Evolutionary conservation across 2,329 filamentous ascomycete genomes (phyloP), one percentile per base, ranked within the genome.

Genomic region (Raffaelea arxii): DNA sequence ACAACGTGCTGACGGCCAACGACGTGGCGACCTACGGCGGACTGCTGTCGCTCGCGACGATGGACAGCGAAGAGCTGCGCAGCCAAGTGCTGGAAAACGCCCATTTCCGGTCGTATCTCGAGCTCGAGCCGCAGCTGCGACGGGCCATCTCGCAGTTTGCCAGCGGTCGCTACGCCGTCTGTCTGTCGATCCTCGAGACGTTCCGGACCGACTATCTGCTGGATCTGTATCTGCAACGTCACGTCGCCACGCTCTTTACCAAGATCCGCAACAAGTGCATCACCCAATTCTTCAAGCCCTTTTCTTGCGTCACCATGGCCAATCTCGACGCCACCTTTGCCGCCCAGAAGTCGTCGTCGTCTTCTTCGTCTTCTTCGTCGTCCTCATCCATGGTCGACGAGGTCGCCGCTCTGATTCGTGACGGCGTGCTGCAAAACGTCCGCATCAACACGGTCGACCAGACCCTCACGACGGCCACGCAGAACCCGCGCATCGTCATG

Each of bases 11-110:
- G 40, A 89, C 81, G 24, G 76, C 82, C 6, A 96, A 96, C 59
- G 92, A 98, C 57, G 71, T 98, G 21, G 91, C 92, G 19, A 77
- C 92, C 9, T 98, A 97, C 56, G 92, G 91, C 42, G 90, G 87
- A 5, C 77, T 98, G 22, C 84, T 91, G 53, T 87, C 92, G 6
- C 76, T 98, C 22, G 91, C 91, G 23, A 89, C 87, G 2, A 94
- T 97, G 85, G 77, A 86, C 49, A 80, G 92, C 41, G 70, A 73
- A 7, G 80, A 87, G 51, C 72, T 98, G 21, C 84, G 92, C 61
- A 68, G 66, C 6, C 71, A 72, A 6, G 88, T 97, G 3, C 76
- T 98, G 1, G 86, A 92, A 32, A 94, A 88, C 59, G 69, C 70
- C 27, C 71, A 74, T 11, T 98, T 98, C 68, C 84, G 92, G 44